Conservation (phyloP, 257 asterid species). For the Solanum boliviense region DNA sequence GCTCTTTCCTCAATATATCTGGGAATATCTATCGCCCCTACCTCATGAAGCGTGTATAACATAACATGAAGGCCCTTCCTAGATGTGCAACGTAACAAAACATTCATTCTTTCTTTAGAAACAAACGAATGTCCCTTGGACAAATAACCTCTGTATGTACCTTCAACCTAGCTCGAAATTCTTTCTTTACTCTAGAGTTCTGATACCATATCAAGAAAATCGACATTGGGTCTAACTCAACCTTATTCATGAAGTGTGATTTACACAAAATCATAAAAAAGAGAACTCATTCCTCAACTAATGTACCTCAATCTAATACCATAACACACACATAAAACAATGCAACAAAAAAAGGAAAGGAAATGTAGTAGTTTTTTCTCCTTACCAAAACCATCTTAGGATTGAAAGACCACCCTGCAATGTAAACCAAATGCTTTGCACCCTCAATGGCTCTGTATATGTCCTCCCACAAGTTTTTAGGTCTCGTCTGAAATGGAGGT, state of each 20-base stretch:
- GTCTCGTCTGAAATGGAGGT: constrained; percentile 36
- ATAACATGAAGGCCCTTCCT: background rate
- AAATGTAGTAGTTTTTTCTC: background rate
- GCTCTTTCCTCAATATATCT: background rate
- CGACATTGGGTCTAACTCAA: background rate
- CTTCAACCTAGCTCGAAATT: background rate
- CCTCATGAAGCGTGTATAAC: background rate
- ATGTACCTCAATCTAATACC: background rate
- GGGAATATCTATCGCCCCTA: background rate
- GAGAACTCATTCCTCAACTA: background rate
- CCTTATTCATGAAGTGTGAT: background rate
- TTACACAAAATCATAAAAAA: background rate
- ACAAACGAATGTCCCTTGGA: background rate
- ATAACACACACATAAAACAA: background rate
- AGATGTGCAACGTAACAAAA: background rate
- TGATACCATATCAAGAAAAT: background rate
- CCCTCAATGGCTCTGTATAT: constrained; percentile 63
- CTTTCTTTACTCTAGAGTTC: background rate
- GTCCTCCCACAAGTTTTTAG: constrained; percentile 74
- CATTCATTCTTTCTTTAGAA: background rate
- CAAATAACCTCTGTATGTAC: background rate
- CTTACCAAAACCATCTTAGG: constrained; percentile 60
- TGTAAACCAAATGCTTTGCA: constrained; percentile 72
- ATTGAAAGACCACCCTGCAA: constrained; percentile 85
- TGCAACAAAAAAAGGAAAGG: background rate